Percentiles rank a stretch among this genome's conserved stretches.
Evolutionary conservation across 2,329 filamentous ascomycete genomes (phyloP).

Genomic region (Colletotrichum orchidophilum): DNA sequence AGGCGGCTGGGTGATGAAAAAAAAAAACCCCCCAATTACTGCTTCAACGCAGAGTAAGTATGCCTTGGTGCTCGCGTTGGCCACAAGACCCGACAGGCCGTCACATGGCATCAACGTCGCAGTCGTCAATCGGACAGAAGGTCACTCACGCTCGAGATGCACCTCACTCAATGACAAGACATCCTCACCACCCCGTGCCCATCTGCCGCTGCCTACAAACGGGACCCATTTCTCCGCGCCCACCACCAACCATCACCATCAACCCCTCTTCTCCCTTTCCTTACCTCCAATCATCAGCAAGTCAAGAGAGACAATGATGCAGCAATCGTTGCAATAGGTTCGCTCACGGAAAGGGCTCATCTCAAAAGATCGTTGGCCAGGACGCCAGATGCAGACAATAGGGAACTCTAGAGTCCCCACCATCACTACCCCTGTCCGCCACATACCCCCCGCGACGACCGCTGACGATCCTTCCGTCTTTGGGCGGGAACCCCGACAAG

Average conservation of each 20-base stretch:
- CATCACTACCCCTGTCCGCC: background rate
- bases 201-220: background rate
- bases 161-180: background rate
- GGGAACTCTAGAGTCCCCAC: background rate
- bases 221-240: slow-evolving; percentile 16
- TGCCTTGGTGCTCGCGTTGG: background rate
- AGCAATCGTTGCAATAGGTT: too few relatives aligned
- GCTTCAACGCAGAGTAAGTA: background rate
- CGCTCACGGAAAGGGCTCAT: too few relatives aligned
- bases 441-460: background rate
- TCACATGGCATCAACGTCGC: slow-evolving; percentile 21
- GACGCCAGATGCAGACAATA: background rate
- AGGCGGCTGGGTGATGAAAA: background rate
- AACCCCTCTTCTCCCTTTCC: background rate
- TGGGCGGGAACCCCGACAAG: background rate
- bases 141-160: slow-evolving; percentile 10
- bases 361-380: background rate
- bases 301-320: background rate
- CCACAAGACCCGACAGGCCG: background rate
- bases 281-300: background rate
- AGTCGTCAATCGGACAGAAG: slow-evolving; percentile 22
- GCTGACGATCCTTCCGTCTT: background rate
- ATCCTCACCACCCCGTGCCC: background rate
- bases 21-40: background rate
- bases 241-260: background rate